Conservation (phyloP, 441 rosid genomes). For the Erysimum pusillum region DNA sequence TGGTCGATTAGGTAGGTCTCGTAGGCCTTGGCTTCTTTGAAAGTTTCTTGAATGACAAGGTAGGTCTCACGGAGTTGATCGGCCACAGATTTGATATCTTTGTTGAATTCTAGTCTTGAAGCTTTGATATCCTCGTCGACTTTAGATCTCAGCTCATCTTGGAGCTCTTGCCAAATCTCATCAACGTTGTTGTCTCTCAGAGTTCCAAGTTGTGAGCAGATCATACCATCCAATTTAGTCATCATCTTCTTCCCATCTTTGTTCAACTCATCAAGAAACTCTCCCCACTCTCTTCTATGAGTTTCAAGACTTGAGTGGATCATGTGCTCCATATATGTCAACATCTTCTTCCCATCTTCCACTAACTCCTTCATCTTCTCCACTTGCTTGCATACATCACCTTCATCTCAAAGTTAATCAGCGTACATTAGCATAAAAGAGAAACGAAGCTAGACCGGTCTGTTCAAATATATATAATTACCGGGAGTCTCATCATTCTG, state of each 20-base stretch:
- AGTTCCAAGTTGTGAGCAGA: slow-evolving; percentile 30
- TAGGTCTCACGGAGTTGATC: slow-evolving; percentile 20
- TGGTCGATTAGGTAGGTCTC: neutral
- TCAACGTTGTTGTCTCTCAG: slow-evolving; percentile 20
- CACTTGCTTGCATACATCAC: slow-evolving; percentile 12
- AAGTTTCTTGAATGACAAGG: slow-evolving; percentile 28
- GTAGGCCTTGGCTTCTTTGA: slow-evolving; percentile 13
- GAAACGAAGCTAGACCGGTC: neutral
- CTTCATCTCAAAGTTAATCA: slow-evolving; percentile 17
- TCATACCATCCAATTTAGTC: slow-evolving; percentile 17
- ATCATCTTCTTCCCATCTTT: slow-evolving; percentile 30
- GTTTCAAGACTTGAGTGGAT: slow-evolving; percentile 27
- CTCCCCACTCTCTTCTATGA: slow-evolving; percentile 26
- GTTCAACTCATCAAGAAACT: slow-evolving; percentile 22
- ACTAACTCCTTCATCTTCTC: slow-evolving; percentile 27
- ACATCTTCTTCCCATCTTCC: slow-evolving; percentile 29
- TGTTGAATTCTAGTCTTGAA: slow-evolving; percentile 5
- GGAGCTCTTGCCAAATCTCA: slow-evolving; percentile 10
- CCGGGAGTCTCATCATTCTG: slow-evolving; percentile 30
- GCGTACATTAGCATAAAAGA: slow-evolving; percentile 5
- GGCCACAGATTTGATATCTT: slow-evolving; percentile 2
- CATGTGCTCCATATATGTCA: slow-evolving; percentile 18
- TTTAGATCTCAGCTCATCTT: slow-evolving; percentile 13
- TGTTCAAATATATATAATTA: slow-evolving; percentile 10
- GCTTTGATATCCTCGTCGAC: slow-evolving; percentile 1